Evolutionary conservation across 305 asterid genomes (phyloP).

Genomic region (Fraxinus sp.): DNA sequence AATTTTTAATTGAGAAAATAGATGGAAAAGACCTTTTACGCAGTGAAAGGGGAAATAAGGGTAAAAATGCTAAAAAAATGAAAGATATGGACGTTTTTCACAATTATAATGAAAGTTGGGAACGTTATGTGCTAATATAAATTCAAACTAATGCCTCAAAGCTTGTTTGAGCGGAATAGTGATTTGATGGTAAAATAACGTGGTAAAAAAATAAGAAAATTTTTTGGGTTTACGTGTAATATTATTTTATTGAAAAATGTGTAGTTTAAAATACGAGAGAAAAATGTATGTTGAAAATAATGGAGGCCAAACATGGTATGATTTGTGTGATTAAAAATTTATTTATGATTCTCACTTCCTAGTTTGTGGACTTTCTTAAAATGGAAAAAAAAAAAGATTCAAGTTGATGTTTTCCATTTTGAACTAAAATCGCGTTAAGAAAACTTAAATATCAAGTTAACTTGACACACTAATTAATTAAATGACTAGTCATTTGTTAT

Average conservation of each 20-base stretch:
- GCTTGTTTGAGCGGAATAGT: neutral
- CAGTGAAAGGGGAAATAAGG: no score
- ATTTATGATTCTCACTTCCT: neutral
- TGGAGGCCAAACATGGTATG: neutral
- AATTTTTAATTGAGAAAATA: no score
- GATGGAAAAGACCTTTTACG: no score
- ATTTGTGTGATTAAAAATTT: neutral
- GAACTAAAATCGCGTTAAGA: neutral
- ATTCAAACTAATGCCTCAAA: no score
- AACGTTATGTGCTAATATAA: no score
- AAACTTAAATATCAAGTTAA: neutral
- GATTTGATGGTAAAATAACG: neutral
- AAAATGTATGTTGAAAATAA: no score
- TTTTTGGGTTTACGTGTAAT: no score
- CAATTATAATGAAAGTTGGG: no score
- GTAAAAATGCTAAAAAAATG: no score
- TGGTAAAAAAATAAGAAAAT: neutral
- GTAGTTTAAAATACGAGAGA: no score
- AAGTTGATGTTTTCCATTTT: neutral
- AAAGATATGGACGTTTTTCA: no score
- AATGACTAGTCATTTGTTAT: neutral
- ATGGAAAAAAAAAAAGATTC: neutral
- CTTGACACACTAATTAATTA: neutral
- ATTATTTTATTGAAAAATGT: no score
- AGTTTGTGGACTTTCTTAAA: neutral